phyloP scores from a whole-genome alignment of 2,329 filamentous ascomycete genomes.

The Penicillium janthinellum region DNA sequence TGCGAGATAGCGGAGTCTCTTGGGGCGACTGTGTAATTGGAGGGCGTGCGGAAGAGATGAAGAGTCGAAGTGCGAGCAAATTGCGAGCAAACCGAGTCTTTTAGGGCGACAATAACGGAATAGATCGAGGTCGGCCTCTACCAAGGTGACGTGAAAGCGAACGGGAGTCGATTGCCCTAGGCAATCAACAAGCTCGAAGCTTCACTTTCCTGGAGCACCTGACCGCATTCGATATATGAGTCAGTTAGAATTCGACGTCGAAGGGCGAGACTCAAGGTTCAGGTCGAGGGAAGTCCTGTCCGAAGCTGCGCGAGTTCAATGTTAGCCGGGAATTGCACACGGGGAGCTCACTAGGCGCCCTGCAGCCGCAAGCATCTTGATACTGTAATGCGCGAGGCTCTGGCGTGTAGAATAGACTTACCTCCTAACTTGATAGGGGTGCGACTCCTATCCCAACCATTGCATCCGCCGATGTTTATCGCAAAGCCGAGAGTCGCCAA shows the following conservation, averaged over 20 bases:
- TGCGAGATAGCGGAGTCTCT: too few species aligned
- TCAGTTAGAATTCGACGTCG: too few species aligned
- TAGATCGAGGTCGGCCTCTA: background rate
- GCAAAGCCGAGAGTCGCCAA: conserved; percentile 1
- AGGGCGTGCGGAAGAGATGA: too few species aligned
- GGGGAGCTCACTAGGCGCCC: background rate
- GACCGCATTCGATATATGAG: too few species aligned
- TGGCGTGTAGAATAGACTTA: background rate
- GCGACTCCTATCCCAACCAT: background rate
- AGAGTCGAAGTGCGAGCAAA: too few species aligned
- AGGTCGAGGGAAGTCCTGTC: background rate
- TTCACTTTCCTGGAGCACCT: background rate
- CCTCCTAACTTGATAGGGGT: background rate
- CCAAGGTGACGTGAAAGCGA: background rate
- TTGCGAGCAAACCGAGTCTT: too few species aligned
- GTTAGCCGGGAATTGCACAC: background rate
- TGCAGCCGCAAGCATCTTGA: background rate
- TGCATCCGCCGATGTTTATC: conserved; percentile 8
- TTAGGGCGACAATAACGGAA: too few species aligned
- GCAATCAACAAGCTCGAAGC: background rate
- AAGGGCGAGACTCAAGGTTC: background rate
- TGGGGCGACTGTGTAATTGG: too few species aligned
- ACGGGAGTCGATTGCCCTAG: background rate
- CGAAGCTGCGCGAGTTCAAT: background rate
- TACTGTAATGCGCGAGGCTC: background rate